Percentiles rank a stretch among this genome's conserved stretches.
These are phyloP conservation scores for Oryza coarctata DNA, from an alignment of 176 grass and related monocot species.

Conservation along the genomic window DNA sequence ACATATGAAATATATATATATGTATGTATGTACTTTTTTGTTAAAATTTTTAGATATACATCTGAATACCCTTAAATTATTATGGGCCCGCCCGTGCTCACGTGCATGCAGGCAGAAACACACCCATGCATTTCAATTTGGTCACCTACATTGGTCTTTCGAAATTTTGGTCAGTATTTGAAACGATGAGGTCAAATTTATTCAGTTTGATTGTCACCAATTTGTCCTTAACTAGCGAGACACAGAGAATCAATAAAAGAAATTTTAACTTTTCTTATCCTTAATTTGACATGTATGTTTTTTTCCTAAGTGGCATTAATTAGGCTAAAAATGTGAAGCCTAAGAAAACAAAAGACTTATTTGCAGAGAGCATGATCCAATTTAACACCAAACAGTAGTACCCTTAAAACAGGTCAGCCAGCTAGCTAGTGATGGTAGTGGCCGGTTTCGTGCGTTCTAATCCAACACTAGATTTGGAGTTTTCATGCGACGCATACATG, in stretches of 20 bases:
- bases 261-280: neutral
- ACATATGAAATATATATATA: too few species aligned
- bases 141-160: neutral
- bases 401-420: neutral
- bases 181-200: neutral
- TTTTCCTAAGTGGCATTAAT: neutral
- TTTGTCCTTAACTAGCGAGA: neutral
- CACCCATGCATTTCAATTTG: neutral
- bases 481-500: neutral
- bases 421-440: neutral
- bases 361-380: neutral
- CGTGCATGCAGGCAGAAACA: conserved; percentile 23
- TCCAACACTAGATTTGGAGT: neutral
- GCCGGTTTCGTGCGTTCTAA: conserved; percentile 33
- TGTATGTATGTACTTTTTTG: too few species aligned
- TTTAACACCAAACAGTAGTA: neutral
- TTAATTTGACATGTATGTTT: neutral
- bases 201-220: neutral
- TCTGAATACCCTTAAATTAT: too few species aligned
- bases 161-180: neutral
- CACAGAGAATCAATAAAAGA: neutral
- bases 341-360: neutral
- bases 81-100: too few species aligned
- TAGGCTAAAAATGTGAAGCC: neutral
- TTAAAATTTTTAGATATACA: too few species aligned